Base-by-base conservation (phyloP, 352 stramenopile species). In the Globisporangium acanthophoron region DNA sequence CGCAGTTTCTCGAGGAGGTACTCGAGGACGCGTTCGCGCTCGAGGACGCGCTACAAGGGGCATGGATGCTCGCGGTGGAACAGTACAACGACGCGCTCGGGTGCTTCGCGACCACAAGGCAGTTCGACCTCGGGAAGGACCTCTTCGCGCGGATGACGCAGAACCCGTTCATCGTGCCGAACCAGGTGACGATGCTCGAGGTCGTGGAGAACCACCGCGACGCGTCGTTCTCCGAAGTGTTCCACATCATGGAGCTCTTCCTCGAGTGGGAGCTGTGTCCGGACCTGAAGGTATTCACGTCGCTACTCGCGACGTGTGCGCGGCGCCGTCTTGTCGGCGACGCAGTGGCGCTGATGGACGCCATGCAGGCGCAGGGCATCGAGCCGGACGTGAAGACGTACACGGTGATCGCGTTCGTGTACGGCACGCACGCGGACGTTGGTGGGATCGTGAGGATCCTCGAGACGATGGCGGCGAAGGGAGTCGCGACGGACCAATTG, bases 11-110 rank as follows among this genome's bases (percentile, higher is more conserved):
- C 9, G 70, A 87, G 58, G 64, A 80, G 55, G 80, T 90, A 15
- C 59, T 92, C 41, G 66, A 71, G 4, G 74, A 88, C 20, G 77
- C 74, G 18, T 84, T 75, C 39, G 52, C 62, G 16, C 69, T 71
- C 35, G 82, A 92, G 44, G 54, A 75, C n/a, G 54, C 67, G 8
- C 46, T 74, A 11, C 58, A 58, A 11, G 72, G 76, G 16, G 49
- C 52, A 3, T 92, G 82, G 82, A 76, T 76, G 61, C 65, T 92
- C 18, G 67, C 71, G 27, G 60, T 90, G 1, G 66, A 80, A 62
- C 80, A 89, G 64, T 92, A 90, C 65, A 92, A 92, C 58, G 80
- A 90, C 54, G 82, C 82, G 21, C 62, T 92, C 15, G 78, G 78
- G 16, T 90, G 80, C 59, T 83, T 86, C 59, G 76, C 80, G 15